Evolutionary conservation across 805 yeast species (phyloP).

Genomic region (Myxozyma sirexii): DNA sequence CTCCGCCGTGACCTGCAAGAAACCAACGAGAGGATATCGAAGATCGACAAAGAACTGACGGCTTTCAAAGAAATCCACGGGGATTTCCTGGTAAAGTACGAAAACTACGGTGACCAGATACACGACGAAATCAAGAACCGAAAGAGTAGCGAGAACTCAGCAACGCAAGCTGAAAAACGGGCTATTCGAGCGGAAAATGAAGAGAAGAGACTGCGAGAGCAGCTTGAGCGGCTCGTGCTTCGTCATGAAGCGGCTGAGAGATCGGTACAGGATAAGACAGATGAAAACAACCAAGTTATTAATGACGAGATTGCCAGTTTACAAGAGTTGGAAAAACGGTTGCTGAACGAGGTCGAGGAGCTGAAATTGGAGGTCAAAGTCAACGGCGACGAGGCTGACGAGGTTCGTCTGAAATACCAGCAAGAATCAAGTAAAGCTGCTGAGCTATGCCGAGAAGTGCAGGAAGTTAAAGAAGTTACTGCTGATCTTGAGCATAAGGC

Average conservation of each 20-base stretch:
- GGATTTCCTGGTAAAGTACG: constrained; percentile 13
- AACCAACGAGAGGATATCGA: constrained; percentile 12
- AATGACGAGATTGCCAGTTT: constrained; percentile 41
- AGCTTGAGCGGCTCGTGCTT: constrained; percentile 37
- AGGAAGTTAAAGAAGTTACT: constrained; percentile 37
- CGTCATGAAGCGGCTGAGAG: constrained; percentile 8
- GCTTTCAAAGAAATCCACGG: constrained; percentile 15
- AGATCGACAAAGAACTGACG: constrained; percentile 5
- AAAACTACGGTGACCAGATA: constrained; percentile 21
- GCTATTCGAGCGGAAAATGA: constrained; percentile 37
- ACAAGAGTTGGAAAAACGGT: constrained; percentile 48
- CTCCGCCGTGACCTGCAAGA: constrained; percentile 18
- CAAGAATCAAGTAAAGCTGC: constrained; percentile 41
- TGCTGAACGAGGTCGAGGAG: constrained; percentile 46
- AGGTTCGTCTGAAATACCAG: constrained; percentile 46
- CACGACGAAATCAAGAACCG: constrained; percentile 9
- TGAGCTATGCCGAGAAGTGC: constrained; percentile 40
- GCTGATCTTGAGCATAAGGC: constrained; percentile 33
- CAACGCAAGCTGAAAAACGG: constrained; percentile 36
- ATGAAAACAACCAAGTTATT: constrained; percentile 19
- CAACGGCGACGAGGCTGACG: constrained; percentile 59
- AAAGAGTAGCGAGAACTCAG: constrained; percentile 31
- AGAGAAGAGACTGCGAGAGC: constrained; percentile 34
- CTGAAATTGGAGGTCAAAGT: constrained; percentile 51
- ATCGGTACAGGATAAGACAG: constrained; percentile 1